A percentile compares a stretch with the other conserved stretches of the same genome.
Evolutionary conservation across 2,329 filamentous ascomycete species (phyloP).

Genomic region (Ilyonectria mors-panacis): DNA sequence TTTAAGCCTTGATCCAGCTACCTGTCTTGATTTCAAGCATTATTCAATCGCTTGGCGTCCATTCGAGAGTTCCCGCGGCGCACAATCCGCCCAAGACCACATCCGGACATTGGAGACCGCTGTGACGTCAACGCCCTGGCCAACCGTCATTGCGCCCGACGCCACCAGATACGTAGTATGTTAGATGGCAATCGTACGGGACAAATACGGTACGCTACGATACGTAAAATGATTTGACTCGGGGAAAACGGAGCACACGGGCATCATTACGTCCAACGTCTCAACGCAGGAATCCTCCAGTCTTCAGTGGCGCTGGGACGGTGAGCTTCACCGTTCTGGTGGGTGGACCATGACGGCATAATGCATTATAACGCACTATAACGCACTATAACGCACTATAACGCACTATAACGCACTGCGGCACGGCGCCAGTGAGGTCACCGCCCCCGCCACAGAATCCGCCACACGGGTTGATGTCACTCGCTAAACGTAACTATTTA

Average conservation of each 20-base stretch:
- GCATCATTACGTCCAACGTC: background rate
- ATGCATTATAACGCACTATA: constrained; percentile 16
- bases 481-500: background rate
- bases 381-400: constrained; percentile 22
- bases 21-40: background rate
- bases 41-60: background rate
- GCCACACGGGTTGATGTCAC: constrained; percentile 44
- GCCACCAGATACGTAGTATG: background rate
- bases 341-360: constrained; percentile 40
- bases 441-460: constrained; percentile 32
- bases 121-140: background rate
- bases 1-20: background rate
- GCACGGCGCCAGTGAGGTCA: constrained; percentile 44
- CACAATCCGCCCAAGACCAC: background rate
- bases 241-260: background rate
- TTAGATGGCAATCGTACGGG: background rate
- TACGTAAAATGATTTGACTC: background rate
- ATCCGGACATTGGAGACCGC: background rate
- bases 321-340: background rate
- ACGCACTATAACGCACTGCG: constrained; percentile 21
- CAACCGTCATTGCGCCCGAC: background rate
- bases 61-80: background rate
- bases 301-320: background rate
- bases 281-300: background rate
- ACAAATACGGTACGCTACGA: background rate